Evolutionary conservation across 2,329 filamentous ascomycete species (phyloP).

Genomic region (Stachybotrys elegans): DNA sequence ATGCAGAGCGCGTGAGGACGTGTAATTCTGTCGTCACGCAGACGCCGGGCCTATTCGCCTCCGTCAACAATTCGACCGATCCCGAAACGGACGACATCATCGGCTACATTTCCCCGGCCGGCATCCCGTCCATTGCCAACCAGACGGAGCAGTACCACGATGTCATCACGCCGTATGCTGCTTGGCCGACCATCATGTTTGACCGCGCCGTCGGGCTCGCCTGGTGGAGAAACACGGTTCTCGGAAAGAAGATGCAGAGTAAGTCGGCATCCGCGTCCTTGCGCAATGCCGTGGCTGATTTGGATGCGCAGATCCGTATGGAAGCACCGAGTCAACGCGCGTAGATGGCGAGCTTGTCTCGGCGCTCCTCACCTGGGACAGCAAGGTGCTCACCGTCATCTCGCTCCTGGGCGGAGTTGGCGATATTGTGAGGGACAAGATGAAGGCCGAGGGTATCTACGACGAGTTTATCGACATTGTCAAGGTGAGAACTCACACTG

Average conservation of each 20-base stretch:
- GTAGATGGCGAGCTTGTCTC: conserved; percentile 32
- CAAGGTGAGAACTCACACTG: conserved; percentile 10
- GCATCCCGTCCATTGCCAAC: conserved; percentile 33
- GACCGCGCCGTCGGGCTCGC: conserved; percentile 32
- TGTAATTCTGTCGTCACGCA: conserved; percentile 34
- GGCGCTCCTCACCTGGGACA: conserved; percentile 37
- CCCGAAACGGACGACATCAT: conserved; percentile 27
- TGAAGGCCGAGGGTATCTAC: conserved; percentile 32
- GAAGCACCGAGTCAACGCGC: conserved; percentile 34
- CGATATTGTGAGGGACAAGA: conserved; percentile 30
- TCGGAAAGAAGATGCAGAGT: conserved; percentile 39
- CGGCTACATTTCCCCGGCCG: conserved; percentile 35
- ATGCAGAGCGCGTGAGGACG: conserved; percentile 34
- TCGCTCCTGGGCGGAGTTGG: conserved; percentile 32
- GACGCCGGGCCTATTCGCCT: conserved; percentile 34
- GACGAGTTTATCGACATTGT: conserved; percentile 26
- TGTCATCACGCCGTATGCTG: conserved; percentile 35
- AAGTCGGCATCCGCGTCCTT: conserved; percentile 4
- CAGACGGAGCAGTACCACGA: conserved; percentile 34
- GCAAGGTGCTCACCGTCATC: conserved; percentile 35
- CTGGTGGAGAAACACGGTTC: conserved; percentile 37
- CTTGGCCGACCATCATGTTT: conserved; percentile 31
- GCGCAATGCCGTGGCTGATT: background rate
- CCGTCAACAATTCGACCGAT: conserved; percentile 36
- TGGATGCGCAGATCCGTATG: conserved; percentile 25